phyloP scores from a whole-genome alignment of 495 filamentous ascomycete genomes.

The Xylaria sp. region DNA sequence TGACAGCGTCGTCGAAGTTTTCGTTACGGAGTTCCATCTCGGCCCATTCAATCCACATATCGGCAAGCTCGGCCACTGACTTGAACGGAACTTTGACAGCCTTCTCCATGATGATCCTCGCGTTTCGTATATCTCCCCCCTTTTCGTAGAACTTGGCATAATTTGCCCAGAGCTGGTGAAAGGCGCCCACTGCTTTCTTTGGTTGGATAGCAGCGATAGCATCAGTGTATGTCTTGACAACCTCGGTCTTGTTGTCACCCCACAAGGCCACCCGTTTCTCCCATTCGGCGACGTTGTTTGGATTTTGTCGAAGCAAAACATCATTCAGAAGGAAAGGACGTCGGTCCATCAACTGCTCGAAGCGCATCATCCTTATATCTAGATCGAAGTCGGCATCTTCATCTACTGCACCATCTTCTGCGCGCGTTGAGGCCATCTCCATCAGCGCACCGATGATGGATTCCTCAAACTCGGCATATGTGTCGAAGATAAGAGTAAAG shows the following conservation, averaged over 20 bases:
- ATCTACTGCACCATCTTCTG: slow-evolving; percentile 80
- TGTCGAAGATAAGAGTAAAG: slow-evolving; percentile 95
- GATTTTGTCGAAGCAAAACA: slow-evolving; percentile 92
- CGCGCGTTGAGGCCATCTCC: slow-evolving; percentile 81
- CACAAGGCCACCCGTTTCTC: slow-evolving; percentile 93
- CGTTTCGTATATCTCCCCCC: slow-evolving; percentile 83
- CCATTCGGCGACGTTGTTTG: slow-evolving; percentile 97
- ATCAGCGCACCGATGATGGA: slow-evolving; percentile 90
- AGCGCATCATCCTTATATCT: slow-evolving; percentile 96
- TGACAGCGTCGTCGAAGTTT: slow-evolving; percentile 92
- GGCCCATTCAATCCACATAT: slow-evolving; percentile 99
- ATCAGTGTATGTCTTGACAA: slow-evolving; percentile 93
- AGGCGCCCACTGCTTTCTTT: slow-evolving; percentile 92
- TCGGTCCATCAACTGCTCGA: slow-evolving; percentile 97
- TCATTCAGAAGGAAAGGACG: slow-evolving; percentile 97
- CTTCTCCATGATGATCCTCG: slow-evolving; percentile 94
- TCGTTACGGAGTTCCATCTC: slow-evolving; percentile 96
- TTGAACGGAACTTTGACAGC: slow-evolving; percentile 98
- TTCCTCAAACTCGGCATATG: slow-evolving; percentile 96
- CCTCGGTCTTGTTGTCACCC: slow-evolving; percentile 90
- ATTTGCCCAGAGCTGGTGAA: slow-evolving; percentile 95
- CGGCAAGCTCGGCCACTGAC: slow-evolving; percentile 90
- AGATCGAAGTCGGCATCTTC: slow-evolving; percentile 93
- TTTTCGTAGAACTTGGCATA: slow-evolving; percentile 98
- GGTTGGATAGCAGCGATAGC: slow-evolving; percentile 92